Conservation (phyloP, 345 rosid species). For the Garcia nutans region DNA sequence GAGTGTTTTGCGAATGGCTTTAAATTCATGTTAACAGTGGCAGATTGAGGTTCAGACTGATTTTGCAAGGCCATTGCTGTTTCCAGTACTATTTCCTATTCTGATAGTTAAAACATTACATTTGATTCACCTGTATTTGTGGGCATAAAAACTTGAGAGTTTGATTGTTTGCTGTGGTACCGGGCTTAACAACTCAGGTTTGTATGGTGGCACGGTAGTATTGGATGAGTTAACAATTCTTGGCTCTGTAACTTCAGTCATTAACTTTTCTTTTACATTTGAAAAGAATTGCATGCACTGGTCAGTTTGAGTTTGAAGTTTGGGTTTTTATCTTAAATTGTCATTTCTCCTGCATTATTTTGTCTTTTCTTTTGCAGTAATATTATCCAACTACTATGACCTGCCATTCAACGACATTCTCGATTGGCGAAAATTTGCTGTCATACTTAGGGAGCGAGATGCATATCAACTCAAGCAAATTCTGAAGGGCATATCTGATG, state of each 20-base stretch:
- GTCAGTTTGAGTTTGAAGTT: not conserved
- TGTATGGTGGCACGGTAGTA: not conserved
- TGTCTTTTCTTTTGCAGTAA: constrained; percentile 50
- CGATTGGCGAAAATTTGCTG: constrained; percentile 72
- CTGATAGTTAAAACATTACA: too few relatives aligned
- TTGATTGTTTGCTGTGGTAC: not conserved
- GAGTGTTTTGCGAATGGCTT: too few relatives aligned
- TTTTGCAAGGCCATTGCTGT: too few relatives aligned
- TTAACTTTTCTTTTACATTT: not conserved
- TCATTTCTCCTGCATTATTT: not conserved
- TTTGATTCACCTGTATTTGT: not conserved
- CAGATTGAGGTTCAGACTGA: too few relatives aligned
- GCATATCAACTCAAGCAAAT: constrained; percentile 73
- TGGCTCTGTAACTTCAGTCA: not conserved
- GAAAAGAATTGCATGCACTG: not conserved
- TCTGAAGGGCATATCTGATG: constrained; percentile 70
- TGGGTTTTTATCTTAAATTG: not conserved
- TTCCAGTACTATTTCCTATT: too few relatives aligned
- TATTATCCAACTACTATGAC: constrained; percentile 82
- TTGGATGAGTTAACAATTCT: not conserved
- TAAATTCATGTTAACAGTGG: too few relatives aligned
- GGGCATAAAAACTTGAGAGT: not conserved
- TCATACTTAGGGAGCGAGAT: constrained; percentile 67
- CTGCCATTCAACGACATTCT: constrained; percentile 89
- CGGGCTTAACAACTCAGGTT: not conserved